These are phyloP conservation scores for Biancaea sappan DNA, from an alignment of 306 rosid species.

Conservation along the genomic window DNA sequence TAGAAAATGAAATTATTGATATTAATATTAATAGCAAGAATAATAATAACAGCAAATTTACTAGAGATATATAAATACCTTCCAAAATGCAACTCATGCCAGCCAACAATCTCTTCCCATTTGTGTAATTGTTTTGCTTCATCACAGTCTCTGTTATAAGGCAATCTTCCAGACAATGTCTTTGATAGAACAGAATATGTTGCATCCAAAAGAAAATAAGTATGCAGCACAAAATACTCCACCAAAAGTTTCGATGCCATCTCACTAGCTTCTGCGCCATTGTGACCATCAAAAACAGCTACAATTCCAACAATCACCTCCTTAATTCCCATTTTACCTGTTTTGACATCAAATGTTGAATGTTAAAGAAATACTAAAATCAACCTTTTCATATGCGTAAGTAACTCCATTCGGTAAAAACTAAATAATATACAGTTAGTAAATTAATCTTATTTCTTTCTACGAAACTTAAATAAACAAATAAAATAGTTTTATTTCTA, in stretches of 20 bases:
- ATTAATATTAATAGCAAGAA: background rate
- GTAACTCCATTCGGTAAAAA: background rate
- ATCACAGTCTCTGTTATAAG: conserved; percentile 46
- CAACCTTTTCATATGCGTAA: background rate
- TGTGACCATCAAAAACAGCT: conserved; percentile 95
- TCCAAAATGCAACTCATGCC: conserved; percentile 53
- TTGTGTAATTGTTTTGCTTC: conserved; percentile 34
- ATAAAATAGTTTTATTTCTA: too few relatives aligned
- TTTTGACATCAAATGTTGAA: conserved; percentile 33
- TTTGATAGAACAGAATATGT: conserved; percentile 60
- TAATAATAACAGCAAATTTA: background rate
- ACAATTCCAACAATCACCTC: conserved; percentile 83
- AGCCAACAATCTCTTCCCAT: conserved; percentile 61
- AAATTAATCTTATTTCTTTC: background rate
- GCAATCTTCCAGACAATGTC: conserved; percentile 47
- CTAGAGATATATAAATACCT: conserved; percentile 49
- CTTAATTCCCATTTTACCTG: conserved; percentile 68
- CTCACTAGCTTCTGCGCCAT: conserved; percentile 94
- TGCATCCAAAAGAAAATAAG: conserved; percentile 93
- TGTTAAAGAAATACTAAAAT: conserved; percentile 16
- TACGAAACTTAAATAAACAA: too few relatives aligned
- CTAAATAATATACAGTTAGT: background rate
- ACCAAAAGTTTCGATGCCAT: conserved; percentile 83
- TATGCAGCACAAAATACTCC: conserved; percentile 90
- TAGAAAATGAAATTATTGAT: background rate